Percentiles rank a stretch among this genome's conserved stretches.
Evolutionary conservation across 2,329 filamentous ascomycete genomes (phyloP).

Genomic region (Aspergillus bombycis): DNA sequence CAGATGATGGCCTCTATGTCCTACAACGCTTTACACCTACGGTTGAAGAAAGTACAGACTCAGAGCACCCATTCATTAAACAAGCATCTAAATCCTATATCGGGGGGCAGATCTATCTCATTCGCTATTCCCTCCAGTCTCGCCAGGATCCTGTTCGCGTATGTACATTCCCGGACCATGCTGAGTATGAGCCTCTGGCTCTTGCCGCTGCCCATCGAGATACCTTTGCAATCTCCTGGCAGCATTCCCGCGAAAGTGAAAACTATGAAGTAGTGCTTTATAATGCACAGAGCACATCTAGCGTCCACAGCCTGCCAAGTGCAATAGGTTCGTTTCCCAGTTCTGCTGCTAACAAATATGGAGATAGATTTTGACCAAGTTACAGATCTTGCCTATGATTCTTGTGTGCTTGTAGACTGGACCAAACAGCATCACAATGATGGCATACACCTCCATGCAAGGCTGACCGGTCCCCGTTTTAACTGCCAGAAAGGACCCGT

Average conservation of each 20-base stretch:
- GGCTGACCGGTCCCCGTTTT: neutral
- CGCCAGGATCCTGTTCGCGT: slow-evolving; percentile 21
- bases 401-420: slow-evolving; percentile 23
- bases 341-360: neutral
- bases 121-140: slow-evolving; percentile 28
- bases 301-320: slow-evolving; percentile 7
- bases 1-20: slow-evolving; percentile 29
- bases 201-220: slow-evolving; percentile 27
- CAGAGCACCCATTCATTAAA: slow-evolving; percentile 36
- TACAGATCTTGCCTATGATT: slow-evolving; percentile 25
- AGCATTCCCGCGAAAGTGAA: slow-evolving; percentile 24
- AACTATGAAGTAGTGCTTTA: slow-evolving; percentile 38
- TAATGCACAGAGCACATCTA: slow-evolving; percentile 14
- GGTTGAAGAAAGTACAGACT: slow-evolving; percentile 23
- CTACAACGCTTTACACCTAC: slow-evolving; percentile 37
- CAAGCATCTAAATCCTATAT: slow-evolving; percentile 31
- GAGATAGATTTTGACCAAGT: slow-evolving; percentile 10
- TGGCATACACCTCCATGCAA: neutral
- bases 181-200: slow-evolving; percentile 33
- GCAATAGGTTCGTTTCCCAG: slow-evolving; percentile 26
- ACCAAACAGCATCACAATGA: slow-evolving; percentile 7
- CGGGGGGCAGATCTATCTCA: slow-evolving; percentile 30
- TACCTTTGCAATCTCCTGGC: slow-evolving; percentile 45
- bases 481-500: slow-evolving; percentile 27
- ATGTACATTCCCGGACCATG: slow-evolving; percentile 34